Percentiles rank a stretch among this genome's conserved stretches.
Conservation (phyloP, 1,284 basidiomycete genomes). For the Somion occarium region DNA sequence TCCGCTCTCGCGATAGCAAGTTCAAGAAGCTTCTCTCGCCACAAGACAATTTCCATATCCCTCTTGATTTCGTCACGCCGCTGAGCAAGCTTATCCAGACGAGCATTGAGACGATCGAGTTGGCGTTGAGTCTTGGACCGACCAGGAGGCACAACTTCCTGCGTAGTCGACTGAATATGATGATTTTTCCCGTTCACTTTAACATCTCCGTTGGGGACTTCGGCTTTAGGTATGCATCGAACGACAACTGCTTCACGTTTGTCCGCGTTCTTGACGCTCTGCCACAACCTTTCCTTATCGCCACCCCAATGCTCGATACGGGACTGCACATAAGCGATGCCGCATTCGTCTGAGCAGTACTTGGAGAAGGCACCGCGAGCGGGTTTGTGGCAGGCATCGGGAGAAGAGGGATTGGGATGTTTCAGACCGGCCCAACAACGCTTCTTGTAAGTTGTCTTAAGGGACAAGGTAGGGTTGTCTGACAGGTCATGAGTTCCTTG, state of each 20-base stretch:
- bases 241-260: constrained; percentile 66
- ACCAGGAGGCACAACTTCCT: constrained; percentile 23
- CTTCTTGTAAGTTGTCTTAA: constrained; percentile 75
- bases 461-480: constrained; percentile 57
- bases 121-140: constrained; percentile 45
- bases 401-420: constrained; percentile 53
- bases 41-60: constrained; percentile 60
- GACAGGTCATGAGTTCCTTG: constrained; percentile 6
- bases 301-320: constrained; percentile 63
- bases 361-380: constrained; percentile 77
- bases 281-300: constrained; percentile 60
- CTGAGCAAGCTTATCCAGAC: constrained; percentile 50
- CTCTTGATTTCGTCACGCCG: constrained; percentile 59
- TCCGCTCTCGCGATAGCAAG: constrained; percentile 61
- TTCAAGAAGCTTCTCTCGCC: constrained; percentile 62
- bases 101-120: constrained; percentile 42
- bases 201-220: constrained; percentile 15
- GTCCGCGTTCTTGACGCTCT: constrained; percentile 60
- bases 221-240: constrained; percentile 15
- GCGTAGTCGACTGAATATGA: neutral
- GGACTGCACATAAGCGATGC: constrained; percentile 59
- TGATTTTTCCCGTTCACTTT: constrained; percentile 2
- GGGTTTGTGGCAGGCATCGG: constrained; percentile 70
- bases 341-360: constrained; percentile 80
- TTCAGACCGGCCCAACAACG: constrained; percentile 66